A percentile compares a stretch with the other conserved stretches of the same genome.
These are phyloP conservation scores for Balansia obtecta DNA, from an alignment of 2,329 filamentous ascomycete species.

Conservation along the genomic window DNA sequence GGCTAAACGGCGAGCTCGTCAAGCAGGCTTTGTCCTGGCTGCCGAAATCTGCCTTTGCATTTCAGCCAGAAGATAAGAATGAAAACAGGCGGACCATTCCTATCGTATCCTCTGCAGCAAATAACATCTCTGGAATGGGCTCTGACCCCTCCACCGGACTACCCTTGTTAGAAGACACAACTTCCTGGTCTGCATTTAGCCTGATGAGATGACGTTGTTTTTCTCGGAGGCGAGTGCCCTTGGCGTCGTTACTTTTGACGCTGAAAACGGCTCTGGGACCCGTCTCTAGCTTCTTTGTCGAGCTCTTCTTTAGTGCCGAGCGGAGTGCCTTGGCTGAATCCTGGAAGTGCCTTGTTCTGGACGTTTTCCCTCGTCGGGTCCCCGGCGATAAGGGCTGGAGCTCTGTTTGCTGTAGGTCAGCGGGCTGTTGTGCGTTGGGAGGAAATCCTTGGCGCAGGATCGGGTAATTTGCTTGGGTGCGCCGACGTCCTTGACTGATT, in stretches of 20 bases:
- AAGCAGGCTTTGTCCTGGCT: no score
- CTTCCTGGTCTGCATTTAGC: constrained; percentile 22
- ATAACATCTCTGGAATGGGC: no score
- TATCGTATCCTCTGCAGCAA: no score
- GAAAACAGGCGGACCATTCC: no score
- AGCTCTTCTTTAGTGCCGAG: constrained; percentile 39
- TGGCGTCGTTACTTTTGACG: constrained; percentile 28
- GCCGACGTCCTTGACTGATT: constrained; percentile 28
- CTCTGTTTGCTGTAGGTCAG: constrained; percentile 51
- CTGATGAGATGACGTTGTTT: constrained; percentile 49
- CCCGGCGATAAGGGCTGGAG: constrained; percentile 49
- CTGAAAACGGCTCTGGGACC: constrained; percentile 32
- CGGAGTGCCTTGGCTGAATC: constrained; percentile 42
- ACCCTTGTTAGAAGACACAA: neutral
- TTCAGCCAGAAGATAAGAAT: no score
- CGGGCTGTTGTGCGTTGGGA: constrained; percentile 51
- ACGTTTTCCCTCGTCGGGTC: constrained; percentile 52
- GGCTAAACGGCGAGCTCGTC: no score
- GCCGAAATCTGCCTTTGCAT: no score
- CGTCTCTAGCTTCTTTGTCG: constrained; percentile 51
- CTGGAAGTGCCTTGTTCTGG: constrained; percentile 54
- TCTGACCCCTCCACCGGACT: no score
- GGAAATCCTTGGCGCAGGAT: constrained; percentile 48
- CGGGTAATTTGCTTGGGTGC: constrained; percentile 28
- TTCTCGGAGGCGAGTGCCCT: constrained; percentile 52